These are phyloP conservation scores for Phytopythium kandeliae DNA, from an alignment of 352 stramenopile genomes.

Conservation along the genomic window DNA sequence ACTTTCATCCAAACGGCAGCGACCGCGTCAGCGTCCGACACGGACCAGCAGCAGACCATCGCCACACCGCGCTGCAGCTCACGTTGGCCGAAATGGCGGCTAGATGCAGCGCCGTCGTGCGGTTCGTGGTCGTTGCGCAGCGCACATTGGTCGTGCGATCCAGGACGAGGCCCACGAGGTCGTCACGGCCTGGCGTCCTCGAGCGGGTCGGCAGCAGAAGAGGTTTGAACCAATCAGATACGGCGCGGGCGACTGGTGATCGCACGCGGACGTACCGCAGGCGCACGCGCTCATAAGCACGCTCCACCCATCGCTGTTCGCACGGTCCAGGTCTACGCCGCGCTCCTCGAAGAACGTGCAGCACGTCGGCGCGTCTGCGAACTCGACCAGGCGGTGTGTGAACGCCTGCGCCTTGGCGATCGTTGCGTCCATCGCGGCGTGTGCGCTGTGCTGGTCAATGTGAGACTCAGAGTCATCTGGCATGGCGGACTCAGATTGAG, in stretches of 20 bases:
- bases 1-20: slow-evolving; percentile 14
- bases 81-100: slow-evolving; percentile 73
- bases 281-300: slow-evolving; percentile 79
- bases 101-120: slow-evolving; percentile 73
- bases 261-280: slow-evolving; percentile 28
- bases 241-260: background rate
- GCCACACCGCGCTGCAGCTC: too few relatives aligned
- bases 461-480: too few relatives aligned
- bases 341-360: slow-evolving; percentile 57
- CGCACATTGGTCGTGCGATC: slow-evolving; percentile 55
- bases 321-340: slow-evolving; percentile 47
- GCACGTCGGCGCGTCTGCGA: slow-evolving; percentile 49
- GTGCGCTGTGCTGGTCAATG: too few relatives aligned
- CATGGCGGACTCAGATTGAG: slow-evolving; percentile 4
- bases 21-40: too few relatives aligned
- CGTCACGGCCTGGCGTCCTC: slow-evolving; percentile 35
- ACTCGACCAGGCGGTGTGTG: slow-evolving; percentile 73
- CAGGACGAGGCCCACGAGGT: slow-evolving; percentile 48
- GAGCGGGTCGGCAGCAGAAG: too few relatives aligned
- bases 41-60: too few relatives aligned
- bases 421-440: slow-evolving; percentile 5
- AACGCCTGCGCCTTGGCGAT: slow-evolving; percentile 45
- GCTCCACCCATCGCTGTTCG: slow-evolving; percentile 62
- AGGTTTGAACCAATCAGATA: too few relatives aligned
- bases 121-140: slow-evolving; percentile 52